Base-by-base conservation (phyloP, 1,284 basidiomycete species). In the Cutaneotrichosporon sp. region DNA sequence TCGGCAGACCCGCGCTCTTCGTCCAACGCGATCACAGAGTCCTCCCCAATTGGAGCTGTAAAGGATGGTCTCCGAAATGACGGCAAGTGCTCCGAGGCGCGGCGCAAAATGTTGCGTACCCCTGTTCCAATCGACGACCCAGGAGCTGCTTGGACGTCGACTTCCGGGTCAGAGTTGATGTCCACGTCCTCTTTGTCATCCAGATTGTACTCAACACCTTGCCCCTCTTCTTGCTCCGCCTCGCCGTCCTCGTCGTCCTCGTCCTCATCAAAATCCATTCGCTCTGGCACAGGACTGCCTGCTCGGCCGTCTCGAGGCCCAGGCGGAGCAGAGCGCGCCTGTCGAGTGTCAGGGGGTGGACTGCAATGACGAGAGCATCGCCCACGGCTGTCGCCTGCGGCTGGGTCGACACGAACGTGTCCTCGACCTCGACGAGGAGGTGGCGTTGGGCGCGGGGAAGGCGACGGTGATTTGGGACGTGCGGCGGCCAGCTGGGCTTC, bases 171-270 rank as follows among this genome's bases (percentile, higher is more conserved):
- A 16, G 5, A 16, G 22, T 41, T 31, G 29, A 9, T 14, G 29
- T 9, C 29, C n/a, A n/a, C n/a, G n/a, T n/a, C n/a, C n/a, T n/a
- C n/a, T n/a, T n/a, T n/a, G n/a, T n/a, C n/a, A n/a, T n/a, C n/a
- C n/a, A n/a, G n/a, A n/a, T n/a, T n/a, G n/a, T n/a, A n/a, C n/a
- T n/a, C n/a, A n/a, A n/a, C n/a, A n/a, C n/a, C n/a, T 34, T 41
- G 10, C 16, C 10, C 32, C 8, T 84, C 83, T 8, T 85, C 82
- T 39, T 85, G 82, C 1, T 83, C 49, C 11, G 64, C 55, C n/a
- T 64, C 58, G 19, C 59, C 55, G 2, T 52, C 60, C 2, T 61
- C 61, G 24, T 65, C 63, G 20, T 74, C 76, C 3, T 77, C 76
- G 22, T 85, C 83, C 10, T 84, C 81, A 47, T 85, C 83, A 19